Evolutionary conservation across 2,329 filamentous ascomycete species (phyloP), one percentile per base, ranked within the genome.

Genomic region (Capronia americana): DNA sequence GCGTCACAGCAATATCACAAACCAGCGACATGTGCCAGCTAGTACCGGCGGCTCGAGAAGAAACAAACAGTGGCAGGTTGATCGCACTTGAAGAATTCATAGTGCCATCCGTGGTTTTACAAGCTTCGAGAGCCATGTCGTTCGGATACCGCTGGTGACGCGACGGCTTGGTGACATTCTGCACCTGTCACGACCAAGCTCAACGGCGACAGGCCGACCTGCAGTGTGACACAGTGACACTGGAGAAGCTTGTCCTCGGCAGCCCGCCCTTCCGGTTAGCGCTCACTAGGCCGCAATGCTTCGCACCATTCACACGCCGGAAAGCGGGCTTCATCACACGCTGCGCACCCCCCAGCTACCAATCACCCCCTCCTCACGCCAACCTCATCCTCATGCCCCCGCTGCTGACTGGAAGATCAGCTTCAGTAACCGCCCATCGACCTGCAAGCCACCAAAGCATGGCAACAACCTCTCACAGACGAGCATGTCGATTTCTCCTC

Each of bases 391-490:
- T 66, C 62, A 24, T 65, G 17, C 38, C 38, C 55, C 55, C 48
- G 64, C 30, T 63, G 57, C 65, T 70, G 48, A 70, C 68, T 70
- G 68, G 68, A 34, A 63, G 58, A 63, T 53, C 54, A 56, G 54
- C 61, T 53, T 61, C 57, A 57, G 59, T 70, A 70, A 65, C 65
- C 68, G 68, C 68, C 68, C 65, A 61, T 54, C 32, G 60, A 59
- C 30, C 51, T 61, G 68, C 64, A 67, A 67, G 63, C 58, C 65
- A 54, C 53, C 24, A 14, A 61, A 51, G 34, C 53, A 44, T 54
- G 32, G 56, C 41, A 64, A 62, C 62, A 30, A 24, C 55, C 54
- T 55, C 53, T 55, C 53, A 32, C 28, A 23, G 26, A 50, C 20
- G 50, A 56, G 59, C 20, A 24, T n/a, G 23, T 44, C 58, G 38